phyloP scores from a whole-genome alignment of 1,284 basidiomycete species.

The Mycena citricolor region DNA sequence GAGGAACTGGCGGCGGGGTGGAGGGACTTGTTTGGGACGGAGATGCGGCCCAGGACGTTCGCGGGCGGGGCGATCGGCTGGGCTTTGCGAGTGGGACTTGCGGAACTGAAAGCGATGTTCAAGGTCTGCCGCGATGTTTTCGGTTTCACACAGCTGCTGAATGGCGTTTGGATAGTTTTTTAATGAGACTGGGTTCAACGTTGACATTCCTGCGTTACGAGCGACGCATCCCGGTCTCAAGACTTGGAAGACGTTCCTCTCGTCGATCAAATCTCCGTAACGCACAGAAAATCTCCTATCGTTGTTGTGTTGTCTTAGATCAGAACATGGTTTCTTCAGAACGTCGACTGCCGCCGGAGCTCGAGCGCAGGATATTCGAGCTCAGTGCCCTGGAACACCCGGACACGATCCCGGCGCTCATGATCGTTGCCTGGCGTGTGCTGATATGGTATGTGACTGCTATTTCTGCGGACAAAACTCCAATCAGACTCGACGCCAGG shows the following conservation, averaged over 20 bases:
- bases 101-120: slow-evolving; percentile 18
- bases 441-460: slow-evolving; percentile 2
- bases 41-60: slow-evolving; percentile 10
- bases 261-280: too few species aligned
- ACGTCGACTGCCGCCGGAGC: background rate
- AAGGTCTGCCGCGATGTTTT: slow-evolving; percentile 6
- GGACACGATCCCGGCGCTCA: slow-evolving; percentile 1
- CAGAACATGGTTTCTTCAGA: too few species aligned
- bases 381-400: slow-evolving; percentile 1
- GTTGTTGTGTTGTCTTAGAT: too few species aligned
- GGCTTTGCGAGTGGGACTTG: slow-evolving; percentile 2
- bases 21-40: slow-evolving; percentile 16
- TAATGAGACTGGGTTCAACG: slow-evolving; percentile 16
- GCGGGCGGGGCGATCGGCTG: slow-evolving; percentile 3
- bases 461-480: too few species aligned
- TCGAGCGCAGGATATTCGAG: slow-evolving; percentile 6
- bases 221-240: slow-evolving; percentile 14
- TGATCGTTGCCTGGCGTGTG: slow-evolving; percentile 2
- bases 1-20: slow-evolving; percentile 13
- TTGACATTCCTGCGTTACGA: slow-evolving; percentile 13
- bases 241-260: slow-evolving; percentile 18
- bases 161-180: slow-evolving; percentile 9
- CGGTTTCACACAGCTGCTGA: background rate
- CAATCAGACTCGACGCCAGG: too few species aligned
- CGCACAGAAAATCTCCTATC: too few species aligned